These are phyloP conservation scores for Cercophora samala DNA, from an alignment of 495 filamentous ascomycete genomes.

Conservation along the genomic window DNA sequence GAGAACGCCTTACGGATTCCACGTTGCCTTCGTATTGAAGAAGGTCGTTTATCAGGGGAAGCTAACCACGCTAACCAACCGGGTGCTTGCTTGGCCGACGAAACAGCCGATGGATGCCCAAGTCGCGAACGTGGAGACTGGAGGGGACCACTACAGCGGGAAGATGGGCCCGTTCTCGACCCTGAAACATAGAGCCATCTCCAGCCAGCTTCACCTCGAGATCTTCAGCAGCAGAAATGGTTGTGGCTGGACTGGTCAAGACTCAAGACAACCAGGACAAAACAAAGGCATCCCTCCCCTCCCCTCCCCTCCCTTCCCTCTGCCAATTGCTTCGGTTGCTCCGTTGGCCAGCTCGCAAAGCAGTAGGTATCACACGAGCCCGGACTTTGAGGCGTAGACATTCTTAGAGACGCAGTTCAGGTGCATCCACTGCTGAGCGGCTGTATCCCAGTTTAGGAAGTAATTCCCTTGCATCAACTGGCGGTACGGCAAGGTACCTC, in stretches of 20 bases:
- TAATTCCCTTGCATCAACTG: slow-evolving; percentile 18
- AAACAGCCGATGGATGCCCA: slow-evolving; percentile 9
- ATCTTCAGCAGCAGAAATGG: neutral
- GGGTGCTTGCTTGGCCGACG: slow-evolving; percentile 8
- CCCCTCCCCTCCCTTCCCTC: neutral
- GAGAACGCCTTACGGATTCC: neutral
- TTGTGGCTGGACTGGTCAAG: neutral
- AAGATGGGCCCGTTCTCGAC: slow-evolving; percentile 12
- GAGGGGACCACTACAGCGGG: neutral
- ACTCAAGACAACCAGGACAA: neutral
- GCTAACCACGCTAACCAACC: neutral
- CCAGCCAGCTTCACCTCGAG: slow-evolving; percentile 1
- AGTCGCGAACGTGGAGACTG: slow-evolving; percentile 9
- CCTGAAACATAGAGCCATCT: slow-evolving; percentile 13
- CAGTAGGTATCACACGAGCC: neutral
- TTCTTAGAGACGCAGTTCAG: too few relatives aligned
- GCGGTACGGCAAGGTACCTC: neutral
- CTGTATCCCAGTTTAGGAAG: slow-evolving; percentile 18
- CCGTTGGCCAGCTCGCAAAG: neutral
- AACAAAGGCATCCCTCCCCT: neutral
- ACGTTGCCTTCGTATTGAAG: neutral
- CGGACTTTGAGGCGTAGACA: neutral
- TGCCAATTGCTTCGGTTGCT: neutral
- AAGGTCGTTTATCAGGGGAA: neutral
- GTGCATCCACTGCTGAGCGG: neutral